Conservation (phyloP, 2,329 filamentous ascomycete genomes). For the Elsinoe arachidis region DNA sequence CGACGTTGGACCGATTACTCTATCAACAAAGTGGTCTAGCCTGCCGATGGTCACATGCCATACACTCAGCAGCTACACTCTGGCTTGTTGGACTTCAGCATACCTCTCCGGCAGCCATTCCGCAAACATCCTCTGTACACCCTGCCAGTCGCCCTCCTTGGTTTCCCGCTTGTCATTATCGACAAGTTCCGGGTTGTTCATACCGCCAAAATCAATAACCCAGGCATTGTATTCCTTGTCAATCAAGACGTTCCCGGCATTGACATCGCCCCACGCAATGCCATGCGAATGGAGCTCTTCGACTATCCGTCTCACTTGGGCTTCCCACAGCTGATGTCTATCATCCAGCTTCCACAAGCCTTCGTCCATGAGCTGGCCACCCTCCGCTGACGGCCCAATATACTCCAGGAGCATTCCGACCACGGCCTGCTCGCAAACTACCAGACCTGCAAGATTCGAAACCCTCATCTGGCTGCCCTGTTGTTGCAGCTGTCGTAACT, state of each 20-base stretch:
- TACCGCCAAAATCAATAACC: constrained; percentile 22
- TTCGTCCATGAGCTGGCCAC: not conserved
- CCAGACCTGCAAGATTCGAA: not conserved
- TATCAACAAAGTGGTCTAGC: too few relatives aligned
- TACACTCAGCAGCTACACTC: not conserved
- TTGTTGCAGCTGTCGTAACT: not conserved
- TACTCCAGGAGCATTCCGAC: not conserved
- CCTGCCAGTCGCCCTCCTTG: constrained; percentile 7
- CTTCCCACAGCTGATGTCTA: not conserved
- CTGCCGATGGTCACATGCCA: not conserved
- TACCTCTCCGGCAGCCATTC: constrained; percentile 2
- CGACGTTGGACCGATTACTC: not conserved
- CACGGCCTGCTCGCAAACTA: not conserved
- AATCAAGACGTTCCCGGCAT: constrained; percentile 22
- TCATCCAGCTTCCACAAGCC: not conserved
- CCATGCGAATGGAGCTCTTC: constrained; percentile 17
- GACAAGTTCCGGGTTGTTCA: not conserved
- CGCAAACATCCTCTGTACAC: not conserved
- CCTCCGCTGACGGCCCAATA: not conserved
- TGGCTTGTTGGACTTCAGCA: not conserved
- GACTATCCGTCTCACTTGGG: not conserved
- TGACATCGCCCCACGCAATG: constrained; percentile 22
- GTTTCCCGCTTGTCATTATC: constrained; percentile 7
- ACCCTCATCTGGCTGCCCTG: not conserved
- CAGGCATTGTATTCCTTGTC: constrained; percentile 19